Base-by-base conservation (phyloP, 495 filamentous ascomycete genomes). In the Penicillium robsamsonii region DNA sequence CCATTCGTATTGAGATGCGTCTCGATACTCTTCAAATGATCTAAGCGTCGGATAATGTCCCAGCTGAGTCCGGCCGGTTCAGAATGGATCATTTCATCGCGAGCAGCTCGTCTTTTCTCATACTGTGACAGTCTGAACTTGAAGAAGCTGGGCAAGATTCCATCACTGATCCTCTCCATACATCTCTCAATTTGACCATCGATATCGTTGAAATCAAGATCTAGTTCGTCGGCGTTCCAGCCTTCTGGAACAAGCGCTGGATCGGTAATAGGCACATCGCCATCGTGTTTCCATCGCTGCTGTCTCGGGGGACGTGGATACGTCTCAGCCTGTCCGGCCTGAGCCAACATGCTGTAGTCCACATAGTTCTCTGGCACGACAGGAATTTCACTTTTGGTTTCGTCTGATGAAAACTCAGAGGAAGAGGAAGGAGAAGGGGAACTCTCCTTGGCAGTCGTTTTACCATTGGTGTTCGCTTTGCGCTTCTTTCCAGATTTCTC, bases 151-250 rank as follows among this genome's bases (percentile, higher is more conserved):
- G 50, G 50, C 27, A 59, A 27, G 11, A 59, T 54, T 25, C 43
- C 29, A n/a, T 59, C 50, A 7, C 33, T 27, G 9, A 59, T 54
- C 20, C 56, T 54, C 18, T 48, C 50, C 4, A 42, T 11, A n/a
- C 46, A 48, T 38, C 56, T 31, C 13, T 37, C 27, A 24, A 59
- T 53, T 18, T 59, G 50, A 27, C 35, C 45, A 6, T 59, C 56
- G 25, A 59, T 30, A 5, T 59, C 50, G 7, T 47, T 20, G 13
- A 48, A 20, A 1, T 49, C 20, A 7, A 59, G 25, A 44, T 59
- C 56, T 2, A 20, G 29, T 4, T 59, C 56, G 13, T 47, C 37
- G 18, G 42, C 7, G 18, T 43, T 49, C 40, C 40, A 45, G 20
- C 40, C 50, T 45, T 53, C 30, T 5, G 48, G 48, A 1, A 40